phyloP scores from a whole-genome alignment of 331 rosid species.

The Erythrophleum ivorense region DNA sequence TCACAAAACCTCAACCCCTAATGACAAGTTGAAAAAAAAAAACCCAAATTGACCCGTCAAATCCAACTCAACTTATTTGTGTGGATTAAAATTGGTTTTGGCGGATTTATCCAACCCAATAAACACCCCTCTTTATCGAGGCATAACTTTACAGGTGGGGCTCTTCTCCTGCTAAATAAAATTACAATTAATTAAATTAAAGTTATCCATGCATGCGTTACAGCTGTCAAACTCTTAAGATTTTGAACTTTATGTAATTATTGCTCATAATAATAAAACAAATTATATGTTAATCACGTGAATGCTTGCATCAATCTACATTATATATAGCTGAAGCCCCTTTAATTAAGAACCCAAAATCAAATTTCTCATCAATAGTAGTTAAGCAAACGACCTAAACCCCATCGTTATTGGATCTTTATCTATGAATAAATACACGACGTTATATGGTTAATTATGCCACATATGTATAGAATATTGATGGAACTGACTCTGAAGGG shows the following conservation, averaged over 20 bases:
- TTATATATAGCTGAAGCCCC: slow-evolving; percentile 21
- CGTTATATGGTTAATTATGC: background rate
- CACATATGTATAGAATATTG: background rate
- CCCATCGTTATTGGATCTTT: background rate
- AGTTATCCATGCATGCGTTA: slow-evolving; percentile 49
- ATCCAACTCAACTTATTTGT: background rate
- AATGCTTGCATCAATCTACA: slow-evolving; percentile 14
- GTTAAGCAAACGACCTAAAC: slow-evolving; percentile 13
- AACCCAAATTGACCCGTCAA: no score
- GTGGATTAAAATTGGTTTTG: no score
- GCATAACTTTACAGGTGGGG: no score
- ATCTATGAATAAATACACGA: background rate
- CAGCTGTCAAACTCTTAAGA: slow-evolving; percentile 53
- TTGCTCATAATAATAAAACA: background rate
- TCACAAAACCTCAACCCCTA: background rate
- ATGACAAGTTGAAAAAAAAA: background rate
- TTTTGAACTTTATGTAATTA: slow-evolving; percentile 22
- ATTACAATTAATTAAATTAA: slow-evolving; percentile 7
- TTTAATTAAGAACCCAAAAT: background rate
- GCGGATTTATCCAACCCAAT: background rate
- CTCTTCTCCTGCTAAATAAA: background rate
- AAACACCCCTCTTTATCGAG: no score
- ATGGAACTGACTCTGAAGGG: background rate
- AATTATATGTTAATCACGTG: background rate
- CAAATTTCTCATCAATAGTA: background rate